Evolutionary conservation across 345 rosid genomes (phyloP), one percentile per base, ranked within the genome.

Genomic region (Populus tremula): DNA sequence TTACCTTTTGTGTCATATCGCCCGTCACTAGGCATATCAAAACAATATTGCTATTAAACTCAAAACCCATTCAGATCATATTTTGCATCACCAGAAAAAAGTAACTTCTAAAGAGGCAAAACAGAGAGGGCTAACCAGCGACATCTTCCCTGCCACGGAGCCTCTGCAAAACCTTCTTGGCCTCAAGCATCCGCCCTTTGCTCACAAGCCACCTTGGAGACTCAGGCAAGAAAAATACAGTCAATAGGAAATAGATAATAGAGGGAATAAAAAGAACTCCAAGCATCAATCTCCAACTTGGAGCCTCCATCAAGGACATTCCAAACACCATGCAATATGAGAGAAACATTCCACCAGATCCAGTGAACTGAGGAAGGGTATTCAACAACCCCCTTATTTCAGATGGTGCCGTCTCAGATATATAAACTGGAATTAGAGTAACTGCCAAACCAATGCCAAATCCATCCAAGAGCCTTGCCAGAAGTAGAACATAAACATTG

Each of bases 131-230:
- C 92, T 84, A 78, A 96, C 99, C 99, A 18, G 95, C 76, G 38
- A 96, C 99, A 85, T 93, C 97, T 85, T 96, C 97, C 68, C 90
- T 86, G 64, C 92, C 88, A 70, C 94, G 91, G 67, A 96, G 82
- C 84, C 87, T 87, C 87, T 91, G 97, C 80, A 94, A 75, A 62
- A 94, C 98, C 78, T 73, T 78, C 87, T 91, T 96, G 21, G 99
- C 99, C 87, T 96, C 98, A 53, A 75, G 84, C 97, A 96, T 92
- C 77, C 84, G 85, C 76, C 99, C 99, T 86, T 94, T 96, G 70
- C 99, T 96, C 66, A 96, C 95, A 17, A 96, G 93, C 99, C 99
- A 96, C 83, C 98, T 82, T 7, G 99, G 99, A 21, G 99, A 96
- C 88, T 96, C 99, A 0, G 98, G 98, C 87, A 96, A 82, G 91